phyloP scores from a whole-genome alignment of 768 basidiomycete species.

The Melanogaster broomeanus region DNA sequence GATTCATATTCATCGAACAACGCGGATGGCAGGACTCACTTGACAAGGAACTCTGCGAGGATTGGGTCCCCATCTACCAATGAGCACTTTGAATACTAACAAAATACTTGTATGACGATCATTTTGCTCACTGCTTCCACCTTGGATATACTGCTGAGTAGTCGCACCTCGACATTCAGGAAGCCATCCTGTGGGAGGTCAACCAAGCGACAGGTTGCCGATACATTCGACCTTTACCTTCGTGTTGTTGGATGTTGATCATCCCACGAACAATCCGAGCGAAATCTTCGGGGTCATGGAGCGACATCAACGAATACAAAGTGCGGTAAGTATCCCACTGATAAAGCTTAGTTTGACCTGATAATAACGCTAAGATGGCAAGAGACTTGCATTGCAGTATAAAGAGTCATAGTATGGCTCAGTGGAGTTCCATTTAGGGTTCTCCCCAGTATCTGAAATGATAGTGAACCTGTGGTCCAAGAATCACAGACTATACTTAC shows the following conservation, averaged over 20 bases:
- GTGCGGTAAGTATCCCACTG: constrained; percentile 71
- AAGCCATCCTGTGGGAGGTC: constrained; percentile 52
- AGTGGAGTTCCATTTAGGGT: constrained; percentile 60
- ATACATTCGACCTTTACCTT: constrained; percentile 41
- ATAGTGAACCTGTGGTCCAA: background rate
- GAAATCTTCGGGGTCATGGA: constrained; percentile 62
- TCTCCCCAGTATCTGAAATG: constrained; percentile 61
- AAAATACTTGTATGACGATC: background rate
- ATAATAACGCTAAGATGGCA: background rate
- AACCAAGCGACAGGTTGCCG: background rate
- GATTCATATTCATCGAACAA: background rate
- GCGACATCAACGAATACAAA: constrained; percentile 60
- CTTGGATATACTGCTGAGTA: constrained; percentile 53
- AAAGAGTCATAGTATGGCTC: constrained; percentile 70
- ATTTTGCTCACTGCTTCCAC: constrained; percentile 55
- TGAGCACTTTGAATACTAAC: too few species aligned
- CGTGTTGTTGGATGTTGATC: constrained; percentile 67
- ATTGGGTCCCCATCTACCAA: constrained; percentile 61
- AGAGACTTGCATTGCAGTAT: constrained; percentile 60
- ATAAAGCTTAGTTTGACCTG: background rate
- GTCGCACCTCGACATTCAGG: constrained; percentile 66
- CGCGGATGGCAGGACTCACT: constrained; percentile 35
- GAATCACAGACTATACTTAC: constrained; percentile 36
- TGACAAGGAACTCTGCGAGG: constrained; percentile 64
- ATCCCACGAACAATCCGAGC: constrained; percentile 61